Evolutionary conservation across 2,329 filamentous ascomycete genomes (phyloP).

Genomic region (Penicillium glabrum): DNA sequence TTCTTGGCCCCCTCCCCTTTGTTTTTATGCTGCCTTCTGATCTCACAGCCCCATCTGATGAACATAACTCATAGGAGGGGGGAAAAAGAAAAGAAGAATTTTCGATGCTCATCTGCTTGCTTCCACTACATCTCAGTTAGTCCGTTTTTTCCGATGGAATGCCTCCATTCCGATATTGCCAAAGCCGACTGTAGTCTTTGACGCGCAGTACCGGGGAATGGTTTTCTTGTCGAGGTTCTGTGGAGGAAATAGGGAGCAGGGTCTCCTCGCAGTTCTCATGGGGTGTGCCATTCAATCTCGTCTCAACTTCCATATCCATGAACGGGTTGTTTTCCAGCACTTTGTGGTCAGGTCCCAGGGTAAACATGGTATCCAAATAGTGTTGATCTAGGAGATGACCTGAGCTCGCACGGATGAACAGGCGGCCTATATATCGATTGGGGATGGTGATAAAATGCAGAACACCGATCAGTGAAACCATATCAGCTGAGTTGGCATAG

Average conservation of each 20-base stretch:
- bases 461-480: conserved; percentile 73
- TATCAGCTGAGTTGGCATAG: conserved; percentile 72
- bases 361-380: conserved; percentile 46
- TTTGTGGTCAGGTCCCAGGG: conserved; percentile 26
- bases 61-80: background rate
- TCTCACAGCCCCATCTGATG: background rate
- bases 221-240: background rate
- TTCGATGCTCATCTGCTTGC: background rate
- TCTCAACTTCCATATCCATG: conserved; percentile 33
- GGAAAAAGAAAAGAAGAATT: too few species aligned
- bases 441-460: conserved; percentile 61
- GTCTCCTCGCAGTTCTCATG: conserved; percentile 8
- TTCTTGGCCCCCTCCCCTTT: background rate
- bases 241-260: conserved; percentile 7
- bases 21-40: background rate
- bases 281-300: background rate
- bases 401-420: conserved; percentile 46
- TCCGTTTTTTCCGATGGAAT: conserved; percentile 5
- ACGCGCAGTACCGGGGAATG: conserved; percentile 21
- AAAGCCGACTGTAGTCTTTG: conserved; percentile 40
- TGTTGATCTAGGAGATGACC: conserved; percentile 49
- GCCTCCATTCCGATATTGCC: conserved; percentile 40
- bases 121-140: background rate
- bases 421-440: conserved; percentile 50
- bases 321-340: conserved; percentile 34